phyloP scores from a whole-genome alignment of 169 alveolate genomes.

The Babesia ovis region DNA sequence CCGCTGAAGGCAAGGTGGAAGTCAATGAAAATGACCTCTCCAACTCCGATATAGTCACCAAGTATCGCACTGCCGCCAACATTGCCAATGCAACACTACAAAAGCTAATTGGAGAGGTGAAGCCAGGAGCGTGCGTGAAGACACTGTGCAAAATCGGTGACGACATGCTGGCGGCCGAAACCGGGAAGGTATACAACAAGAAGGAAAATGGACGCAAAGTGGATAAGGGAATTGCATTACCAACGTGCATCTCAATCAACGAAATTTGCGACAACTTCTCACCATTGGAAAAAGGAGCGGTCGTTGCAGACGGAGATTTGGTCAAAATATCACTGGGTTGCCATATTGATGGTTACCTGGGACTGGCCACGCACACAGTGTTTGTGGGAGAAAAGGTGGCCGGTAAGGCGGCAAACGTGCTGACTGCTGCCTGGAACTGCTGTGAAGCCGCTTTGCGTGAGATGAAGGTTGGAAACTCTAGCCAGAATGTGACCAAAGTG shows the following conservation, averaged over 20 bases:
- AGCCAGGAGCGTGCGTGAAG: slow-evolving; percentile 56
- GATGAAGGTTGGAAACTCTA: slow-evolving; percentile 86
- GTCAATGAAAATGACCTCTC: slow-evolving; percentile 57
- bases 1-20: slow-evolving; percentile 36
- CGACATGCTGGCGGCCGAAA: slow-evolving; percentile 25
- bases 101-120: slow-evolving; percentile 46
- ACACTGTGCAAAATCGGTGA: slow-evolving; percentile 57
- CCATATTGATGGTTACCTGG: slow-evolving; percentile 92
- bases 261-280: slow-evolving; percentile 92
- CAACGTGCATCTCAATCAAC: slow-evolving; percentile 94
- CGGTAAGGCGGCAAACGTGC: slow-evolving; percentile 70
- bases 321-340: slow-evolving; percentile 80
- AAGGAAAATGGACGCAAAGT: slow-evolving; percentile 68
- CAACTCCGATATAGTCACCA: slow-evolving; percentile 67
- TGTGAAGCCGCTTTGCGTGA: slow-evolving; percentile 92
- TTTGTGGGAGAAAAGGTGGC: slow-evolving; percentile 57
- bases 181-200: slow-evolving; percentile 64
- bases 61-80: slow-evolving; percentile 67
- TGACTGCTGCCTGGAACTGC: slow-evolving; percentile 90
- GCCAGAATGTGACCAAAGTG: slow-evolving; percentile 89
- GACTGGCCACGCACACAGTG: slow-evolving; percentile 88
- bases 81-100: slow-evolving; percentile 47
- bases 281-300: slow-evolving; percentile 76
- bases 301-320: slow-evolving; percentile 58
- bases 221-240: slow-evolving; percentile 95